Evolutionary conservation across 805 yeast genomes (phyloP), one percentile per base, ranked within the genome.

Genomic region (Candida succiphila): DNA sequence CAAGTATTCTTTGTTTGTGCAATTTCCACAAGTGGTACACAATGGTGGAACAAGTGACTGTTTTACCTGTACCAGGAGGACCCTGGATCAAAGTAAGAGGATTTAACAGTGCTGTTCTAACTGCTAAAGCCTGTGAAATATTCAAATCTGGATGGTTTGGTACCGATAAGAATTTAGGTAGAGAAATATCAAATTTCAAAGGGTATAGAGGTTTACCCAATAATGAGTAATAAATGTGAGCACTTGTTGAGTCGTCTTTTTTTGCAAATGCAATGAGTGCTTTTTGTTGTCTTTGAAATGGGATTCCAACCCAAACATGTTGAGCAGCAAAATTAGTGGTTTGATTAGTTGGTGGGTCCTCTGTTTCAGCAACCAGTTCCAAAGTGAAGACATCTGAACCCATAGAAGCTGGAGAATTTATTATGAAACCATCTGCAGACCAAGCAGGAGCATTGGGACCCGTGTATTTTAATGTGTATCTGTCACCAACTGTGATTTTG

Each of bases 11-110:
- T 31, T 73, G 77, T 35, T 72, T 71, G 44, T 72, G 73, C 39
- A 77, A 49, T 37, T 74, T 72, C 3, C 76, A 65, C 34, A 86
- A 60, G 47, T 85, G 95, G 45, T 83, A 79, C 21, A 87, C 72
- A 37, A 88, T 83, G 0, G 94, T 78, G 2, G 95, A 89, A 0
- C 95, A 85, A 0, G 95, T 87, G 13, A 85, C 94, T 1, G 96
- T 88, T 51, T 88, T 88, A 52, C 96, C 96, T 0, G 96, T 88
- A 42, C 95, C 95, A 4, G 96, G 96, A 8, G 96, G 96, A 14
- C 96, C 96, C 54, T 88, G 96, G 40, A 86, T 85, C 43, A 86
- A 65, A 5, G 92, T 72, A 29, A 87, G 61, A 2, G 94, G 95
- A 42, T 75, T 65, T 45, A 69, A 70, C 37, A 86, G 54, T 0